Conservation (phyloP, 306 rosid species). For the Ceratonia siliqua region DNA sequence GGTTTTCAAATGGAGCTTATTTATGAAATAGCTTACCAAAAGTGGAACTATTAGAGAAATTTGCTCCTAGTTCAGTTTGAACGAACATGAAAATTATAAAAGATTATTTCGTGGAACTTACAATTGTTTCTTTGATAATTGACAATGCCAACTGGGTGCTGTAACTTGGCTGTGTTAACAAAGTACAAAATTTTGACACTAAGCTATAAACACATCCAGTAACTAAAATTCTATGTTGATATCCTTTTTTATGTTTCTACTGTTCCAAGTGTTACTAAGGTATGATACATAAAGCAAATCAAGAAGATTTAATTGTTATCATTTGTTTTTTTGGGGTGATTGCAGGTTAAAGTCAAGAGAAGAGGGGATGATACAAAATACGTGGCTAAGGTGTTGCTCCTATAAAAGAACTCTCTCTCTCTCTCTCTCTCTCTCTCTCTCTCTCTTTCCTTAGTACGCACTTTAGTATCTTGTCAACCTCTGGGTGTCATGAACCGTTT, state of each 20-base stretch:
- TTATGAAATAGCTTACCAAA: conserved; percentile 9
- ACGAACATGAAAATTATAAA: conserved; percentile 17
- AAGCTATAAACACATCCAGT: conserved; percentile 10
- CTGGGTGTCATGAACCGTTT: conserved; percentile 12
- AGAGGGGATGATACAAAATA: conserved; percentile 97
- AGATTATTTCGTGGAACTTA: background rate
- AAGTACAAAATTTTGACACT: background rate
- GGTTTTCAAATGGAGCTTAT: conserved; percentile 13
- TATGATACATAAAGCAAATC: conserved; percentile 7
- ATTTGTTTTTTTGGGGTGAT: conserved; percentile 19
- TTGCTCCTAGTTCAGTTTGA: conserved; percentile 16
- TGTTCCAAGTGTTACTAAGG: conserved; percentile 19
- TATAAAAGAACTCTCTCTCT: conserved; percentile 18
- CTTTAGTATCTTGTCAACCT: conserved; percentile 21
- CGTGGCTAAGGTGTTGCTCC: conserved; percentile 89
- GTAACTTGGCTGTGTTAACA: conserved; percentile 4
- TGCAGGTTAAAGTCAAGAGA: conserved; percentile 94
- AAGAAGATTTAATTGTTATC: conserved; percentile 13
- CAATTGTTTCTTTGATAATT: background rate
- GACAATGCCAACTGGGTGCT: background rate
- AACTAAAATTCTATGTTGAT: conserved; percentile 17
- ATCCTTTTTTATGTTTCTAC: conserved; percentile 19
- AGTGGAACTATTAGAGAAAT: conserved; percentile 20
- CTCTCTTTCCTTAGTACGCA: background rate
- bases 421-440: too few relatives aligned